Evolutionary conservation across 2,329 filamentous ascomycete species (phyloP).

Genomic region (Nothophaeocryptopus gaeumannii): DNA sequence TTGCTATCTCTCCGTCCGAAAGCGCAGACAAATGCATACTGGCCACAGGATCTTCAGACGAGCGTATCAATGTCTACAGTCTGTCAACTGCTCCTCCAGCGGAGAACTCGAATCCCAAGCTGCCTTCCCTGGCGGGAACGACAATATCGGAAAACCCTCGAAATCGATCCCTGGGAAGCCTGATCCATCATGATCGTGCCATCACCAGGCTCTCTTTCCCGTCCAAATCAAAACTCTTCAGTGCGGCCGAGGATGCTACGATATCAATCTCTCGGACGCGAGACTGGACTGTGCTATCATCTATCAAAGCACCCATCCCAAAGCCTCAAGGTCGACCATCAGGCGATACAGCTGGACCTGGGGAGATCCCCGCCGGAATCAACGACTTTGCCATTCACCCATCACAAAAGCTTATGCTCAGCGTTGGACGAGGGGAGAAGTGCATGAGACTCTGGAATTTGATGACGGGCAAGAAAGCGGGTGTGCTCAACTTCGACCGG

Average conservation of each 20-base stretch:
- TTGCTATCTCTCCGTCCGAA: constrained; percentile 72
- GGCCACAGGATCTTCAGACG: constrained; percentile 87
- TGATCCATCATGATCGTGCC: constrained; percentile 81
- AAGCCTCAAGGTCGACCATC: constrained; percentile 77
- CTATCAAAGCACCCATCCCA: constrained; percentile 83
- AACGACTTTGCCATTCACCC: constrained; percentile 96
- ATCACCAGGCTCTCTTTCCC: constrained; percentile 81
- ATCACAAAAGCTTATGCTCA: constrained; percentile 94
- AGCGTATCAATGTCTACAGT: constrained; percentile 91
- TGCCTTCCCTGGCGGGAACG: constrained; percentile 62
- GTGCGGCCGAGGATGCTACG: constrained; percentile 85
- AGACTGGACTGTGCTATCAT: constrained; percentile 84
- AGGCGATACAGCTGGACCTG: constrained; percentile 82
- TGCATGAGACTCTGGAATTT: constrained; percentile 95
- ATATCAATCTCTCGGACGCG: constrained; percentile 82
- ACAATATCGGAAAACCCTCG: constrained; percentile 78
- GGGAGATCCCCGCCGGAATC: constrained; percentile 78
- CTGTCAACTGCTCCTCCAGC: constrained; percentile 59
- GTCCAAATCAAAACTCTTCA: constrained; percentile 80
- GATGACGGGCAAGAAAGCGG: constrained; percentile 92
- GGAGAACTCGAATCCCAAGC: constrained; percentile 58
- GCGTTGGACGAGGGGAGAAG: constrained; percentile 81
- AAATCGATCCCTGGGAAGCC: constrained; percentile 82
- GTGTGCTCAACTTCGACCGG: constrained; percentile 79
- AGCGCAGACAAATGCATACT: constrained; percentile 75